Conservation (phyloP, 169 alveolate genomes). For the Sarcocystis neurona region DNA sequence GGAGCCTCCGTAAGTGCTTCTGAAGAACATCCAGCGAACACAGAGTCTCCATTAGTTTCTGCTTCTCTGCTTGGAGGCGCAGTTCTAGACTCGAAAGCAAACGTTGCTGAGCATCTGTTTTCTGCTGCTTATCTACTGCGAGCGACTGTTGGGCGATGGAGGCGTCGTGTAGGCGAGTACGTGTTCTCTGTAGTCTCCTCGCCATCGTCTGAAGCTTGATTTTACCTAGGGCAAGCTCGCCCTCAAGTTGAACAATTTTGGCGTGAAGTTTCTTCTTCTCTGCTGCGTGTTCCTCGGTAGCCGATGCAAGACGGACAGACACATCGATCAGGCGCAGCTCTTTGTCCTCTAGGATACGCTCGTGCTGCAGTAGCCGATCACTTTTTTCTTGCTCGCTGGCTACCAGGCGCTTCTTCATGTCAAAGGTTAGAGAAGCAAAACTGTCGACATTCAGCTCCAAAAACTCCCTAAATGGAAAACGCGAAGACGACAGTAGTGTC, state of each 20-base stretch:
- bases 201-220: not conserved
- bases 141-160: not conserved
- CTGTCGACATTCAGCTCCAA: not conserved
- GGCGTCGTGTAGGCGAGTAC: not conserved
- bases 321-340: not conserved
- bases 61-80: not conserved
- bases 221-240: not conserved
- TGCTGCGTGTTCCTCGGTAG: not conserved
- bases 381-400: constrained; percentile 11
- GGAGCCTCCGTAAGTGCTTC: not conserved
- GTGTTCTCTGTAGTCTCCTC: not conserved
- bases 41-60: constrained; percentile 2
- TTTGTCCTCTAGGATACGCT: not conserved
- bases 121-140: not conserved
- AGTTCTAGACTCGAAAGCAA: not conserved
- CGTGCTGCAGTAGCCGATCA: not conserved
- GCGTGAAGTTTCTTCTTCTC: not conserved
- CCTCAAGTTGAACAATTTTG: not conserved
- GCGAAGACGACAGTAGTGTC: not conserved
- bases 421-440: not conserved
- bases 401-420: not conserved
- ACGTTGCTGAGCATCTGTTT: not conserved
- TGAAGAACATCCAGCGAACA: constrained; percentile 18
- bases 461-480: not conserved
- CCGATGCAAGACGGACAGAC: not conserved